These are phyloP conservation scores for Coix lacrymajobi DNA, from an alignment of 176 grass and related monocot genomes.

Conservation along the genomic window DNA sequence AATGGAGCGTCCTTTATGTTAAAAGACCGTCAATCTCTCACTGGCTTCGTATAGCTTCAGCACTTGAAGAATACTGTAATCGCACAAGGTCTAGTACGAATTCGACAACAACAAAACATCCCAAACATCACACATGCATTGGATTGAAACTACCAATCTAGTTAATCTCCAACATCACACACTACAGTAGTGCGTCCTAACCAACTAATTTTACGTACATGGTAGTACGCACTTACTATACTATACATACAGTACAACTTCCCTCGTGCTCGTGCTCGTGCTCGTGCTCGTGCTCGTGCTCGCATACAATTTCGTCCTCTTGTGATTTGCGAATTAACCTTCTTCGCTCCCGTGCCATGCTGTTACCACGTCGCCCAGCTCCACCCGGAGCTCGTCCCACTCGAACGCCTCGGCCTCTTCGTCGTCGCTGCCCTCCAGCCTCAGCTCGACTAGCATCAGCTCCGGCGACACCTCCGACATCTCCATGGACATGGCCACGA, in stretches of 20 bases:
- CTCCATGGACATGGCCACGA: slow-evolving; percentile 62
- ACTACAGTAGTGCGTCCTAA: background rate
- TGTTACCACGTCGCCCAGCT: slow-evolving; percentile 66
- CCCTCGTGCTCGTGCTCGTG: no score
- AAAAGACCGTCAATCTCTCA: background rate
- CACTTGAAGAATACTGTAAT: background rate
- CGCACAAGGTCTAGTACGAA: background rate
- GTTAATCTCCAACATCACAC: background rate
- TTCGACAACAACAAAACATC: background rate
- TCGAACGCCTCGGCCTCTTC: slow-evolving; percentile 36
- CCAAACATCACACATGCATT: background rate
- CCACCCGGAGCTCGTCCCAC: slow-evolving; percentile 66
- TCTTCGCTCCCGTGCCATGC: slow-evolving; percentile 63
- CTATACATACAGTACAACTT: slow-evolving; percentile 14
- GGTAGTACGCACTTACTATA: background rate
- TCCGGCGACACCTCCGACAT: slow-evolving; percentile 55
- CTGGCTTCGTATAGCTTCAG: background rate
- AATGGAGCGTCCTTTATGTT: background rate
- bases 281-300: no score
- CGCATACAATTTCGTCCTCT: no score
- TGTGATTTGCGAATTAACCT: background rate
- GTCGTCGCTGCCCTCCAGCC: slow-evolving; percentile 38
- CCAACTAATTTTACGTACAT: background rate
- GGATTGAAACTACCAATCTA: slow-evolving; percentile 30
- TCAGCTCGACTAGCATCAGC: slow-evolving; percentile 71